Evolutionary conservation across 202 grass and related monocot genomes (phyloP), one percentile per base, ranked within the genome.

Genomic region (Schoenoplectus tabernaemontani): DNA sequence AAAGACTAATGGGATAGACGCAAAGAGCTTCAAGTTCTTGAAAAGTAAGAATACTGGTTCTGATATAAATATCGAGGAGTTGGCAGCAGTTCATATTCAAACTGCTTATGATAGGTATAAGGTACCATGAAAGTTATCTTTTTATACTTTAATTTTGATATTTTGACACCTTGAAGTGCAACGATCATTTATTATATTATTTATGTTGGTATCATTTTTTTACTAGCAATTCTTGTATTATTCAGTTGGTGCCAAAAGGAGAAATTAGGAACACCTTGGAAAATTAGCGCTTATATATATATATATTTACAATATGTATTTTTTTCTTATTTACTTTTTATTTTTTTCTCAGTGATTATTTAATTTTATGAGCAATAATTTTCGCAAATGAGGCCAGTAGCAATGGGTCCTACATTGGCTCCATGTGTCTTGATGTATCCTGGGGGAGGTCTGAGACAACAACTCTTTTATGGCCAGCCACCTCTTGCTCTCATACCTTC

Each of bases 351-450:
- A n/a, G n/a, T n/a, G n/a, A n/a, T n/a, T n/a, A n/a, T n/a, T 85
- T 32, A 54, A 76, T 73, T 66, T 83, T 80, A 62, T 17, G 75
- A 96, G 92, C 84, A 79, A 61, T 89, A 95, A 9, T 95, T 95
- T 87, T 89, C 89, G 64, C 92, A 95, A 72, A 89, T 86, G 32
- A 89, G 87, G 59, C 89, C 92, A 86, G 89, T n/a, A n/a, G n/a
- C 92, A 46, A 91, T 95, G 81, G 88, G 89, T 42, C 89, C 92
- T 69, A 68, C 92, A 46, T 37, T 95, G 82, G 87, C 85, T 54
- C 92, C 87, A 16, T 89, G 92, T 7, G 83, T 95, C 58, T 87
- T 89, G 38, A 95, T 95, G 89, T 95, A 95, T 90, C 85, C 92
- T 81, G 87, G 87, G 12, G 88, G 90, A 70, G 64, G 89, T 77